Evolutionary conservation across 192 early-diverging fungal genomes (phyloP), one percentile per base, ranked within the genome.

Genomic region (Chytriomyces sp.): DNA sequence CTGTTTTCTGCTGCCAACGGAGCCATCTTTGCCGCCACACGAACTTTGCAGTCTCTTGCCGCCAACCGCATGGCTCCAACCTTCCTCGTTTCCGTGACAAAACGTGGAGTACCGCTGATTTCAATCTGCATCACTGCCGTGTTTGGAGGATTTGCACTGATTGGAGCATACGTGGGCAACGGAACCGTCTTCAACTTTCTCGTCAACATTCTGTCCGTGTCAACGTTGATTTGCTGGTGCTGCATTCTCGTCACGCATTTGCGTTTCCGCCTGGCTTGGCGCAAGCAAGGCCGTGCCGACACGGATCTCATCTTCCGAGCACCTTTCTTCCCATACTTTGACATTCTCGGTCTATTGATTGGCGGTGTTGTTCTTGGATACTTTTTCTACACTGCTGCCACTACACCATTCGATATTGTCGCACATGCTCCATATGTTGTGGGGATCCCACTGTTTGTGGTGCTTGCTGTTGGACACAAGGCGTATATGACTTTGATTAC

Each of bases 1-100:
- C 86, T 93, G 4, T 63, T 92, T 35, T 92, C 91, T 0, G 92
- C 93, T 24, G 86, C 88, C 65, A 94, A 93, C 83, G 93, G 92
- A 24, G 86, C 90, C 20, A 81, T 94, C 45, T 94, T 91, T 80
- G 91, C 91, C 11, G 87, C 85, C 5, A 90, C 89, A 10, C 79
- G 93, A 28, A 91, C 90, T 7, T 69, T 94, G 16, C 87, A 85
- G 75, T 84, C 86, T 77, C 72, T 93, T 11, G 85, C 91, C 16
- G 77, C 75, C 16, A 87, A 92, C 67, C 87, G 90, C 61, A 84
- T 90, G 65, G 93, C 91, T 4, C 92, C 92, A 5, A 57, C 73
- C 5, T 57, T 88, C 73, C 86, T 94, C 65, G 74, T 64, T 11
- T 78, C 78, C 9, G 77, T 80, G 69, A 81, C 68, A 62, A 50